Base-by-base conservation (phyloP, 2,329 filamentous ascomycete species). In the Zasmidium citrigriseum region DNA sequence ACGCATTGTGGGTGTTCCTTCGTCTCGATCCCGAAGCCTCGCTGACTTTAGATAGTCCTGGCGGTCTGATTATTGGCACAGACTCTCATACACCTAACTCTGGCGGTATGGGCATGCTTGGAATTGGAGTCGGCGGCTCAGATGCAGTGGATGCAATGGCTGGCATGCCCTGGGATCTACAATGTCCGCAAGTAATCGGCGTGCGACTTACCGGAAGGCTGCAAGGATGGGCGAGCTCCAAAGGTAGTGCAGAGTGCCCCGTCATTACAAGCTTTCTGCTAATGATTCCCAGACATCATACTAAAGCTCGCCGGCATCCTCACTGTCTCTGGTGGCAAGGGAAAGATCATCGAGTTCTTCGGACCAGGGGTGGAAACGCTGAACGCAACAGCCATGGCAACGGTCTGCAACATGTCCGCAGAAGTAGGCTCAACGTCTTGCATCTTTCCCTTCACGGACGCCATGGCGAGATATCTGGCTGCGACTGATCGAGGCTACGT, bases 121-220 rank as follows among this genome's bases (percentile, higher is more conserved):
- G 91, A 60, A 96, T 98, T 74, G 93, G 93, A 87, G 93, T 97
- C 64, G 93, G 93, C 81, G 93, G 95, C 85, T 95, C 93, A 73
- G 95, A 98, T 81, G 95, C 95, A 59, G 95, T 98, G 72, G 95
- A 99, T 80, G 95, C 96, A 71, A 96, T 99, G 91, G 92, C 93
- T 72, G 89, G 91, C 79, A 86, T 96, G 67, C 93, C 93, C 60
- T 98, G 95, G 95, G 95, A 99, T 78, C 82, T 99, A 71, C 98
- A 98, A 86, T 93, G 93, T 61, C 95, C 95, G 64, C 97, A 97
- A 81, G 82, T 96, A 63, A 96, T 98, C 74, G 95, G 95, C 86
- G 89, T 99, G 57, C 95, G 90, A 81, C 88, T 99, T 59, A 97
- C 93, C 67, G 95, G 95, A 68, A 71, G 91, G 77, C 73, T 98